phyloP scores from a whole-genome alignment of 192 early-diverging fungal genomes.

The Piromyces sp. region DNA sequence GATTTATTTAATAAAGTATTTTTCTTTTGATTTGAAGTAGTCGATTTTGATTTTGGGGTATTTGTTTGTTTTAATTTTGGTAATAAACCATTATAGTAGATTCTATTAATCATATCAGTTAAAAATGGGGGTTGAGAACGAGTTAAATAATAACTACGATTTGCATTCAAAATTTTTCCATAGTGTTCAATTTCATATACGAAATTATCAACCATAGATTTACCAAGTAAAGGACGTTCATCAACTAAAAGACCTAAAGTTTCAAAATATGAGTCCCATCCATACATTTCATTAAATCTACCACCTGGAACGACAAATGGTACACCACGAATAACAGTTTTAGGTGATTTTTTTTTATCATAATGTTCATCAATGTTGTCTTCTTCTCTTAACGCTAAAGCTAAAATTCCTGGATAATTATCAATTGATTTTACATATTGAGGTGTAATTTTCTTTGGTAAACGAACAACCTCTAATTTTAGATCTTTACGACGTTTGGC shows the following conservation, averaged over 20 bases:
- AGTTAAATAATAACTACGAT: conserved; percentile 25
- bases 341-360: conserved; percentile 18
- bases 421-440: conserved; percentile 84
- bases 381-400: conserved; percentile 44
- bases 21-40: too few relatives aligned
- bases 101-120: conserved; percentile 83
- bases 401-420: conserved; percentile 71
- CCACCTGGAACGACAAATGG: conserved; percentile 97
- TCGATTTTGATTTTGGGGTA: not conserved
- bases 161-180: not conserved
- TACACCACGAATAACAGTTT: conserved; percentile 35
- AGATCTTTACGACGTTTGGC: conserved; percentile 44
- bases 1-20: not conserved
- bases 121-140: conserved; percentile 96
- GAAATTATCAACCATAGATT: conserved; percentile 96
- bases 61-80: conserved; percentile 10
- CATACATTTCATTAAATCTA: conserved; percentile 98
- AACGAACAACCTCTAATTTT: conserved; percentile 53
- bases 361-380: not conserved
- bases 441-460: conserved; percentile 75
- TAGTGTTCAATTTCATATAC: conserved; percentile 93
- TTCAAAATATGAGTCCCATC: conserved; percentile 96
- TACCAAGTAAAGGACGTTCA: conserved; percentile 64
- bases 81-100: conserved; percentile 39
- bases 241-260: conserved; percentile 73